Evolutionary conservation across 2,329 filamentous ascomycete genomes (phyloP), one percentile per base, ranked within the genome.

Genomic region (Neopestalotiopsis sp.): DNA sequence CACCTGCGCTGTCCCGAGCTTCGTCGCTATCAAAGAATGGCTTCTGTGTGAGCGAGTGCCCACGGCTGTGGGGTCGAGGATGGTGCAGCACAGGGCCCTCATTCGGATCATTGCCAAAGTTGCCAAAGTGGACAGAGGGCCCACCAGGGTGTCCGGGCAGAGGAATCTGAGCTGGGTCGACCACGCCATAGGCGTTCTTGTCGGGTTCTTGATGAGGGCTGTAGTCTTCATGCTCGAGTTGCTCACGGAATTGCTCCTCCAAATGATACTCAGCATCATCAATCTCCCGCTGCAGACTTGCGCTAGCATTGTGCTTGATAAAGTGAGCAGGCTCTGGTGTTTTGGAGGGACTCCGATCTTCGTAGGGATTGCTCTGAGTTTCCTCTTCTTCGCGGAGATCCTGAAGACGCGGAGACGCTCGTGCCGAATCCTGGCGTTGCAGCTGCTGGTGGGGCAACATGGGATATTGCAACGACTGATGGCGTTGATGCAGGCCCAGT

Each of bases 221-320:
- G 76, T 93, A 92, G 73, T 94, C 92, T 67, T 92, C 91, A 73
- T 94, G 91, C 70, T 95, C 92, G 63, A 95, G 84, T 75, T 95
- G 91, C 67, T 92, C 90, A 65, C 93, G 90, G 71, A 95, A 90
- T 70, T 93, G 90, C 77, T 94, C 90, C 77, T 95, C 93, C 70
- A 96, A 81, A 74, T 95, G 93, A 76, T 96, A 95, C 75, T 97
- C 93, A 4, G 93, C 91, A 76, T 95, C 92, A 64, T 96, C 92
- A 68, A 97, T 91, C 73, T 96, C 94, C 71, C 91, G 91, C 78
- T 97, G 94, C 30, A 97, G 86, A 61, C 90, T 93, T 71, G 91
- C 88, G 75, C 91, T 94, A 56, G 93, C 86, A 73, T 94, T 94
- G 74, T 95, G 92, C 61, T 82, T 80, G 66, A 86, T 81, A 61